A percentile compares a stretch with the other conserved stretches of the same genome.
Conservation (phyloP, 768 basidiomycete genomes). For the Tulasnella sp. region DNA sequence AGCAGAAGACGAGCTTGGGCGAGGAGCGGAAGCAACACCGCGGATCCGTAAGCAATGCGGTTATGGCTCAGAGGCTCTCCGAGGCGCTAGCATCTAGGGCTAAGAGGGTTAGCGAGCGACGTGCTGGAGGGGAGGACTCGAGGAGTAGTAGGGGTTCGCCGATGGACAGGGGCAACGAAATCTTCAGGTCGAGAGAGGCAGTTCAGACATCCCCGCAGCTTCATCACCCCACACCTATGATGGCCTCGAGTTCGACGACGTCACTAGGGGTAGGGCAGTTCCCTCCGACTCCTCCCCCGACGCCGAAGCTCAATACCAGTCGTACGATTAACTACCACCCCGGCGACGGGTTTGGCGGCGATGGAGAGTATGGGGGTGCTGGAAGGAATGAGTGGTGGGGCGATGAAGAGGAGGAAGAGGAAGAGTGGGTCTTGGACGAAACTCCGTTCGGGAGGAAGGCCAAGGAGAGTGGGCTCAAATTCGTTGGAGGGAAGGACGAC, state of each 20-base stretch:
- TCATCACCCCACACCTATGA: neutral
- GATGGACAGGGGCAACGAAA: neutral
- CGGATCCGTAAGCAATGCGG: slow-evolving; percentile 31
- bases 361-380: slow-evolving; percentile 4
- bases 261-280: neutral
- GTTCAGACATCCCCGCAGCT: neutral
- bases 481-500: slow-evolving; percentile 76
- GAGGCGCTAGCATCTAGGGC: slow-evolving; percentile 77
- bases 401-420: slow-evolving; percentile 5
- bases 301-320: neutral
- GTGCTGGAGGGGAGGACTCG: slow-evolving; percentile 21
- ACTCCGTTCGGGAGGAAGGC: slow-evolving; percentile 81
- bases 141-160: slow-evolving; percentile 19
- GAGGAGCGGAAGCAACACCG: slow-evolving; percentile 40
- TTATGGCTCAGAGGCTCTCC: slow-evolving; percentile 31
- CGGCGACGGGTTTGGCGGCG: slow-evolving; percentile 3
- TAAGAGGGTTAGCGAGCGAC: slow-evolving; percentile 49
- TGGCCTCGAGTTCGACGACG: neutral
- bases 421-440: slow-evolving; percentile 31
- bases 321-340: neutral
- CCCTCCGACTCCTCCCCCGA: neutral
- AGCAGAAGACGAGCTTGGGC: slow-evolving; percentile 31
- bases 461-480: slow-evolving; percentile 55
- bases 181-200: neutral
- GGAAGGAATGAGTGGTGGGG: neutral